A percentile compares a stretch with the other conserved stretches of the same genome.
Evolutionary conservation across 2,329 filamentous ascomycete species (phyloP).

Genomic region (Xylogone sp.): DNA sequence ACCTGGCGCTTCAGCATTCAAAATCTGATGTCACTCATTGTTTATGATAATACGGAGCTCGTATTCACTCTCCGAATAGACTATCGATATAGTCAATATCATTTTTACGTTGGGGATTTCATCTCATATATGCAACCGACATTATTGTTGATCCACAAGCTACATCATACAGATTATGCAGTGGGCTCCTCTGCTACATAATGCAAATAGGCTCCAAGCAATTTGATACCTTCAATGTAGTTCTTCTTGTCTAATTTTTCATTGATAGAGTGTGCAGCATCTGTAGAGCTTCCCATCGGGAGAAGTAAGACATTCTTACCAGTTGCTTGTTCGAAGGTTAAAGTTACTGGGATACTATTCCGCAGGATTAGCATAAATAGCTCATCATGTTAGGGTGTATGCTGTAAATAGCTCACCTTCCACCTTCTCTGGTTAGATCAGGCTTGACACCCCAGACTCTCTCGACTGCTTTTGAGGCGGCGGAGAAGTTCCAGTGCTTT

Average conservation of each 20-base stretch:
- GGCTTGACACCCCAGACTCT: conserved; percentile 90
- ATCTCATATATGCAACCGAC: no score
- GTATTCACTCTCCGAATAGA: no score
- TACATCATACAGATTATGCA: conserved; percentile 7
- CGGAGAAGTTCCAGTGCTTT: conserved; percentile 98
- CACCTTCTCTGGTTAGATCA: conserved; percentile 94
- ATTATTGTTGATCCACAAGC: neutral
- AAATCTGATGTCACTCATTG: no score
- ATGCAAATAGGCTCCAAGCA: conserved; percentile 91
- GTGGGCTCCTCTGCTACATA: conserved; percentile 89
- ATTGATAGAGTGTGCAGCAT: conserved; percentile 96
- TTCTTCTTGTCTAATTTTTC: conserved; percentile 97
- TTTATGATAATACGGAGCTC: no score
- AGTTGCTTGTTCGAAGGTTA: conserved; percentile 96
- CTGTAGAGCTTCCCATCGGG: conserved; percentile 96
- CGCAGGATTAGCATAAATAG: conserved; percentile 2
- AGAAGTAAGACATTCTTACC: conserved; percentile 95
- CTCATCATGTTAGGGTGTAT: no score
- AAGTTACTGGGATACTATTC: conserved; percentile 83
- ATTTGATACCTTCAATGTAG: conserved; percentile 97
- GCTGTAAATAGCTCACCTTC: conserved; percentile 56
- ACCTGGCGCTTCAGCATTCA: no score
- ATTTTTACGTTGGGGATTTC: no score
- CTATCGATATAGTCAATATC: no score
- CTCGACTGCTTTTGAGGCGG: conserved; percentile 93